Evolutionary conservation across 306 rosid genomes (phyloP), one percentile per base, ranked within the genome.

Genomic region (Trifolium dubium): DNA sequence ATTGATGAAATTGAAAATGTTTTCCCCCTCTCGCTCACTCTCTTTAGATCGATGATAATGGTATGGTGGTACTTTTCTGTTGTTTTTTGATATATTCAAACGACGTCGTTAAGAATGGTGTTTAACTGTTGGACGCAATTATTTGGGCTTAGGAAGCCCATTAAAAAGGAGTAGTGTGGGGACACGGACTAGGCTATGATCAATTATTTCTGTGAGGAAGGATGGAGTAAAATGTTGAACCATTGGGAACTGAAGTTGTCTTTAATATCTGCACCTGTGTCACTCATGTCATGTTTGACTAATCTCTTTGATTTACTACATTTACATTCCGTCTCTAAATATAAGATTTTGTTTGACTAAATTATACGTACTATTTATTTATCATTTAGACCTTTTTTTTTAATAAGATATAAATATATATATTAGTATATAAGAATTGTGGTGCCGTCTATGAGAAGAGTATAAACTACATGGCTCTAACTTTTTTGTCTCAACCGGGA

Each of bases 1-100:
- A 62, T 54, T 23, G 13, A n/a, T 44, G 61, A 69, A 68, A 67
- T 58, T 73, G 70, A 73, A 75, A 56, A 39, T 40, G 60, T 7
- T 60, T 14, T 55, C 4, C 34, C 11, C 1, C 19, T 55, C 51
- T 8, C 35, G 11, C 14, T 39, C n/a, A 37, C 29, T 12, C 43
- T 15, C 37, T 43, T 64, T 32, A 10, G 29, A 69, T 40, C 17
- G 8, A 59, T 67, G 30, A 59, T 59, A 15, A 67, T 44, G 18
- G 9, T 41, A 10, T 56, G 3, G 11, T 19, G 49, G 50, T 35
- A 41, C 12, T 32, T 10, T 8, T 43, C 55, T 30, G 63, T 17
- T n/a, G 15, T 6, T 49, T 58, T 49, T 50, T 0, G 6, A 3
- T 8, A 63, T 53, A 0, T 10, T 15, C 15, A 2, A 23, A 80